Conservation (phyloP, 2,329 filamentous ascomycete species). For the Berkeleyomyces rouxiae region DNA sequence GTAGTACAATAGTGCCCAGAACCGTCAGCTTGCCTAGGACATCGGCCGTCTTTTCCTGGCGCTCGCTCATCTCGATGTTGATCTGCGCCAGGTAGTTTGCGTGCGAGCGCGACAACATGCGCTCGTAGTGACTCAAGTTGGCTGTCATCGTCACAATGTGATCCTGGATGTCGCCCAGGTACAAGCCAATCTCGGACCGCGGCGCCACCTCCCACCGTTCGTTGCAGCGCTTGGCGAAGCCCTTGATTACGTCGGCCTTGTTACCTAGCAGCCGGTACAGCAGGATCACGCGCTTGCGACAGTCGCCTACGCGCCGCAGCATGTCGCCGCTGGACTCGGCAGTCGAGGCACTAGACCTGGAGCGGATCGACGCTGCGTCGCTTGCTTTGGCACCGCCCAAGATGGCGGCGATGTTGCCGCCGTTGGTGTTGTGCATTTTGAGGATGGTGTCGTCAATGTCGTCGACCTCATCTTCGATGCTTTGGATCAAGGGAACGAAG, state of each 20-base stretch:
- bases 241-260: slow-evolving; percentile 98
- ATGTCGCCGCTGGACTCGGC: slow-evolving; percentile 53
- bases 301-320: slow-evolving; percentile 82
- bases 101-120: slow-evolving; percentile 78
- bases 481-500: slow-evolving; percentile 80
- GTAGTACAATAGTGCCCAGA: slow-evolving; percentile 86
- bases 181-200: slow-evolving; percentile 88
- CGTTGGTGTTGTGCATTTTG: slow-evolving; percentile 40
- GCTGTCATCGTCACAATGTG: slow-evolving; percentile 98
- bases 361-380: slow-evolving; percentile 26
- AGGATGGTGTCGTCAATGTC: slow-evolving; percentile 90
- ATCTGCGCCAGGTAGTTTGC: slow-evolving; percentile 98
- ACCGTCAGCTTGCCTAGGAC: slow-evolving; percentile 91
- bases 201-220: slow-evolving; percentile 96
- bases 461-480: slow-evolving; percentile 90
- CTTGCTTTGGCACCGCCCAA: slow-evolving; percentile 13
- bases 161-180: slow-evolving; percentile 95
- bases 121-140: slow-evolving; percentile 90
- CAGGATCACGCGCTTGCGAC: slow-evolving; percentile 93
- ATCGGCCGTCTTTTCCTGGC: slow-evolving; percentile 88
- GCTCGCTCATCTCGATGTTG: slow-evolving; percentile 97
- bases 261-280: slow-evolving; percentile 85
- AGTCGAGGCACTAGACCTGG: slow-evolving; percentile 14
- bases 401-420: background rate
- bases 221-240: slow-evolving; percentile 94